Conservation (phyloP, 352 stramenopile species). For the Peronospora tabacina region DNA sequence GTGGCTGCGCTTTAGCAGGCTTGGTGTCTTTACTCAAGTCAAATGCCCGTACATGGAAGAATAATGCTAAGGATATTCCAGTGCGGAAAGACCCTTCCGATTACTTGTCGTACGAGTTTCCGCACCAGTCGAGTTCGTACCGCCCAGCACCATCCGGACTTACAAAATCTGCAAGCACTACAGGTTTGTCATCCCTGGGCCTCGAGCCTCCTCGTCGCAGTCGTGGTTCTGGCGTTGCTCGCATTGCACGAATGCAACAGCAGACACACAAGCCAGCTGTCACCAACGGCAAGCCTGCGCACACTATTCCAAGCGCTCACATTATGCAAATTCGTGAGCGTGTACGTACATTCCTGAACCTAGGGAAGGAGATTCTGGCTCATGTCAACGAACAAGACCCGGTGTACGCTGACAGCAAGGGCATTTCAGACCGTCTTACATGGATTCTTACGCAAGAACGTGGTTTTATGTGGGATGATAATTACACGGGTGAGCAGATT, state of each 20-base stretch:
- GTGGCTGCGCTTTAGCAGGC: constrained; percentile 58
- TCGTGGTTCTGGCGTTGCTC: constrained; percentile 69
- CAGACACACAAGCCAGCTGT: constrained; percentile 58
- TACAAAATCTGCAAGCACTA: constrained; percentile 87
- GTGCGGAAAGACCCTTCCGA: constrained; percentile 77
- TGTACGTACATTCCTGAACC: constrained; percentile 89
- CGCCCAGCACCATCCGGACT: constrained; percentile 40
- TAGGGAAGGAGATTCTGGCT: constrained; percentile 85
- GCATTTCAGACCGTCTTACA: constrained; percentile 91
- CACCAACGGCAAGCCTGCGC: constrained; percentile 44
- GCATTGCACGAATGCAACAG: constrained; percentile 74
- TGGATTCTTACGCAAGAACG: constrained; percentile 95
- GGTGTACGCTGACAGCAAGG: constrained; percentile 80
- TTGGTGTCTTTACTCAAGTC: constrained; percentile 60
- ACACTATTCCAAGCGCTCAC: constrained; percentile 71
- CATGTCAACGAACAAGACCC: constrained; percentile 72
- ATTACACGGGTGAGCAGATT: constrained; percentile 94
- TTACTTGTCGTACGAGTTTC: constrained; percentile 81
- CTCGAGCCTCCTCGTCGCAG: constrained; percentile 68
- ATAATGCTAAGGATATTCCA: constrained; percentile 72
- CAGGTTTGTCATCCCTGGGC: constrained; percentile 66
- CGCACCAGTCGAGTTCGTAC: constrained; percentile 40
- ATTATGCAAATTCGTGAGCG: constrained; percentile 93
- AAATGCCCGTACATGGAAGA: constrained; percentile 68
- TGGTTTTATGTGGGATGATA: constrained; percentile 98